Conservation (phyloP, 2,329 filamentous ascomycete genomes). For the Clonostachys sp. region DNA sequence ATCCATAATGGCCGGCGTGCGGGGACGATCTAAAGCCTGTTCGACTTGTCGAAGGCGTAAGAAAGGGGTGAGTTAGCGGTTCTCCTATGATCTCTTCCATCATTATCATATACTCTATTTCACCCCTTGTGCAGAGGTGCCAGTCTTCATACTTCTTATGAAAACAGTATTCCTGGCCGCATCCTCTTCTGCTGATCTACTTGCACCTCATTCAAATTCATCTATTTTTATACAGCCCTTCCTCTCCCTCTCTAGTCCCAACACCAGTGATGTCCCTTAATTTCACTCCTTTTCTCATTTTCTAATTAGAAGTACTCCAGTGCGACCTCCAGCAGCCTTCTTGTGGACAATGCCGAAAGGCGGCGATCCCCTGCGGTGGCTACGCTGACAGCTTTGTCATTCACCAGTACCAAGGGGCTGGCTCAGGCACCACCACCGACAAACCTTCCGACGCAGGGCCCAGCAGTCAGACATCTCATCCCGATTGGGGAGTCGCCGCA, state of each 20-base stretch:
- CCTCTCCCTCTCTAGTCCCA: too few species aligned
- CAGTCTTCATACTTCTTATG: background rate
- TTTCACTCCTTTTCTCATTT: too few species aligned
- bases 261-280: too few species aligned
- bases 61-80: constrained; percentile 1
- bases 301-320: background rate
- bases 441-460: too few species aligned
- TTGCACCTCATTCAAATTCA: too few species aligned
- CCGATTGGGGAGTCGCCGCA: too few species aligned
- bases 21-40: constrained; percentile 2
- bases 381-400: background rate
- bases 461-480: too few species aligned
- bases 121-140: background rate
- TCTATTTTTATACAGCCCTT: too few species aligned
- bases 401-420: too few species aligned
- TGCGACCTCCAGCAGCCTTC: constrained; percentile 1
- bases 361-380: constrained; percentile 1
- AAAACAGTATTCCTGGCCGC: too few species aligned
- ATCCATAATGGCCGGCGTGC: background rate
- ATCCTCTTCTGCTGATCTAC: too few species aligned
- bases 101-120: background rate
- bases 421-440: too few species aligned
- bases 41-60: constrained; percentile 1
- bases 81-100: background rate
- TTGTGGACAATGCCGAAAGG: constrained; percentile 1